Evolutionary conservation across 345 rosid species (phyloP).

Genomic region (Lagerstroemia speciosa): DNA sequence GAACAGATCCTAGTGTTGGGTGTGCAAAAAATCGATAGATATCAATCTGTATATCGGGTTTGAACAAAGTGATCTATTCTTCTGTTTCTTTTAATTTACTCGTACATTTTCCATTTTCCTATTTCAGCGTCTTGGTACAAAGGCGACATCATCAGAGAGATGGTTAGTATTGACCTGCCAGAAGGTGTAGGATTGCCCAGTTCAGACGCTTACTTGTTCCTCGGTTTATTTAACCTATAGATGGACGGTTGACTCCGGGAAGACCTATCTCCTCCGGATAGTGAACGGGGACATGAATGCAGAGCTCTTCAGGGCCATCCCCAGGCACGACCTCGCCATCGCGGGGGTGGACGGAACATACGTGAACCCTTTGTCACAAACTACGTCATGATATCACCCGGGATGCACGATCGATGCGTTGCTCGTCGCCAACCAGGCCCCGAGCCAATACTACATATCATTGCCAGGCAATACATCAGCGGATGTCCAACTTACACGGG

Average conservation of each 20-base stretch:
- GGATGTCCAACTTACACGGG: not conserved
- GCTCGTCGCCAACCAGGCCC: constrained; percentile 6
- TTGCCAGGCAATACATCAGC: not conserved
- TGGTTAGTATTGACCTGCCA: not conserved
- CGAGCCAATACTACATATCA: not conserved
- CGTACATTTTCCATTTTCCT: too few species aligned
- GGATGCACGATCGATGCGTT: constrained; percentile 26
- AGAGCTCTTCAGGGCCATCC: constrained; percentile 18
- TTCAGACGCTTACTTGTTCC: constrained; percentile 10
- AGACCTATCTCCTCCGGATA: too few species aligned
- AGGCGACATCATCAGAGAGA: not conserved
- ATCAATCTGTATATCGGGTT: not conserved
- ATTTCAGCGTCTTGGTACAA: constrained; percentile 8
- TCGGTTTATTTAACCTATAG: constrained; percentile 7
- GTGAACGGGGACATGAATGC: constrained; percentile 24
- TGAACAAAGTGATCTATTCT: not conserved
- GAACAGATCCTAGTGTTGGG: constrained; percentile 6
- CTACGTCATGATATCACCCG: constrained; percentile 13
- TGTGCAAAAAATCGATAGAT: not conserved
- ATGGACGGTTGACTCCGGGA: constrained; percentile 19
- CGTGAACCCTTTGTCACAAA: constrained; percentile 13
- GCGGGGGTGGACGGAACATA: constrained; percentile 26
- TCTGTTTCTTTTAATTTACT: too few species aligned
- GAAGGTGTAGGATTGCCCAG: constrained; percentile 5
- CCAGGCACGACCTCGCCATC: constrained; percentile 14